Evolutionary conservation across 805 yeast genomes (phyloP).

Genomic region (Naumovozyma dairenensis): DNA sequence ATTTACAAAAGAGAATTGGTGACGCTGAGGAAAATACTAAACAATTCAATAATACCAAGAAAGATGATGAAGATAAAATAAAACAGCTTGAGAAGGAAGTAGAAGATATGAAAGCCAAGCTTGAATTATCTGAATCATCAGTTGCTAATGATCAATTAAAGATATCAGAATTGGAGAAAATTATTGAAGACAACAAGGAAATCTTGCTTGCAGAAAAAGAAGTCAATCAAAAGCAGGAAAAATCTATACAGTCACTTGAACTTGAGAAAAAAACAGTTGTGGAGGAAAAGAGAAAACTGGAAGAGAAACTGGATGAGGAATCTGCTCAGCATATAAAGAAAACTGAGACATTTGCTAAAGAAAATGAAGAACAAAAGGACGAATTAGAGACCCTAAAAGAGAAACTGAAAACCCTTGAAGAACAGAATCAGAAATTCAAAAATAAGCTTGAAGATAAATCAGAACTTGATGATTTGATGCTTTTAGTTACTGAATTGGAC

Average conservation of each 20-base stretch:
- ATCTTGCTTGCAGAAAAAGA: not conserved
- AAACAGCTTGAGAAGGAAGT: no score
- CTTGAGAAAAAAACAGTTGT: not conserved
- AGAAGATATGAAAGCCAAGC: no score
- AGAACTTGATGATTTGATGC: constrained; percentile 56
- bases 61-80: no score
- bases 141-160: no score
- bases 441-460: constrained; percentile 11
- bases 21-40: no score
- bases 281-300: not conserved
- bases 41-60: no score
- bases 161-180: no score
- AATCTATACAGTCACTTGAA: not conserved
- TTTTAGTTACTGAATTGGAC: constrained; percentile 68
- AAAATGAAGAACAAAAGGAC: constrained; percentile 2
- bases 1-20: no score
- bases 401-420: constrained; percentile 6
- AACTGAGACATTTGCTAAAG: constrained; percentile 1
- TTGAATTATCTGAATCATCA: no score
- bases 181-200: no score
- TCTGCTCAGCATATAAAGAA: not conserved
- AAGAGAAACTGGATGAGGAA: not conserved
- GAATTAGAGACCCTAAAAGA: constrained; percentile 2
- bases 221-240: not conserved
- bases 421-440: constrained; percentile 6